Percentiles rank a stretch among this genome's conserved stretches.
These are phyloP conservation scores for Xylaria cubensis DNA, from an alignment of 495 filamentous ascomycete genomes.

Conservation along the genomic window DNA sequence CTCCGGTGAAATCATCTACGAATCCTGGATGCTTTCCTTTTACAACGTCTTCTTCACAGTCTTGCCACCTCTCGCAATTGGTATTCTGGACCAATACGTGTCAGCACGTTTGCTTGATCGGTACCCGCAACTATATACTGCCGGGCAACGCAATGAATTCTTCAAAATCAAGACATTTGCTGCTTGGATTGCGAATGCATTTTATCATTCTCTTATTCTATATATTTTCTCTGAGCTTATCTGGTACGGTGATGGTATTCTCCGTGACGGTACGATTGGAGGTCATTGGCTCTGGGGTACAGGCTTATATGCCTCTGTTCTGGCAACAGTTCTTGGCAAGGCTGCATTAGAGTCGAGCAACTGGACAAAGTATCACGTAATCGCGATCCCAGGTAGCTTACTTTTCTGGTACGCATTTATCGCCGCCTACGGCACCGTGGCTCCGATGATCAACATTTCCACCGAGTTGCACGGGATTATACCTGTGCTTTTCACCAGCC, in stretches of 20 bases:
- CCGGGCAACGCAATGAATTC: constrained; percentile 90
- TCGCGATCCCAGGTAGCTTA: constrained; percentile 95
- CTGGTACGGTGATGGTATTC: constrained; percentile 77
- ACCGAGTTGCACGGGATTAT: constrained; percentile 86
- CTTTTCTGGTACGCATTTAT: constrained; percentile 90
- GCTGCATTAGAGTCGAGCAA: constrained; percentile 93
- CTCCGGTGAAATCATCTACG: constrained; percentile 97
- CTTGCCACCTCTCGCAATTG: constrained; percentile 90
- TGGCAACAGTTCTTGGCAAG: constrained; percentile 93
- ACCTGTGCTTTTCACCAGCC: constrained; percentile 77
- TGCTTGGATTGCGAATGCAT: constrained; percentile 90
- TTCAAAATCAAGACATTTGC: constrained; percentile 92
- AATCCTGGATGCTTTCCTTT: constrained; percentile 98
- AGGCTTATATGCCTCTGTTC: constrained; percentile 85
- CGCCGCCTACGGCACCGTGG: constrained; percentile 87
- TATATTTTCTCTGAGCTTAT: constrained; percentile 86
- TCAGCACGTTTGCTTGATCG: constrained; percentile 94
- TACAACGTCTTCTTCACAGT: constrained; percentile 99
- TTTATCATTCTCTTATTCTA: constrained; percentile 93
- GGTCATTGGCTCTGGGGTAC: constrained; percentile 99
- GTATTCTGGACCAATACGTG: constrained; percentile 98
- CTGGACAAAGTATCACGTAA: constrained; percentile 98
- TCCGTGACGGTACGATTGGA: constrained; percentile 75
- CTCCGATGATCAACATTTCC: constrained; percentile 83
- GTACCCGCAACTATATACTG: constrained; percentile 94